Evolutionary conservation across 2,329 filamentous ascomycete genomes (phyloP).

Genomic region (Clonostachys rhizophaga): DNA sequence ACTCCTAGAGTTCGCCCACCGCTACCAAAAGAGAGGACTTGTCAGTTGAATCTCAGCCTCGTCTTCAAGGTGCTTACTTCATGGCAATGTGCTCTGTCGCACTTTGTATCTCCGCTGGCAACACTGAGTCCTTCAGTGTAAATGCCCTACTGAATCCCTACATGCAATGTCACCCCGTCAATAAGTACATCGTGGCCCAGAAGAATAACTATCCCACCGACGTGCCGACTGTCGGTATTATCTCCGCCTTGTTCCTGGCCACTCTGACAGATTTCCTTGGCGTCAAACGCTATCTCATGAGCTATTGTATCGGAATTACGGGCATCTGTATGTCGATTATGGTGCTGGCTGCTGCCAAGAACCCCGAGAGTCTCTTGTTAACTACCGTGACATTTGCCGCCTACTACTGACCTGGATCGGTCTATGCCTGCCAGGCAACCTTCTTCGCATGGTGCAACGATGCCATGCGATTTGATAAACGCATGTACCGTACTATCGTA

Average conservation of each 20-base stretch:
- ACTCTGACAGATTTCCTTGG: constrained; percentile 61
- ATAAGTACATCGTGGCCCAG: constrained; percentile 37
- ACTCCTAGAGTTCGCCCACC: constrained; percentile 10
- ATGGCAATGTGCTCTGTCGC: constrained; percentile 61
- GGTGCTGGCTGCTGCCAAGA: constrained; percentile 48
- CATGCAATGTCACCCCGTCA: constrained; percentile 40
- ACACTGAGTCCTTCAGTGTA: constrained; percentile 65
- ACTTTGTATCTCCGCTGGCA: constrained; percentile 66
- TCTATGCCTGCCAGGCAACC: constrained; percentile 69
- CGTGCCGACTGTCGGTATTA: constrained; percentile 50
- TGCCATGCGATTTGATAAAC: constrained; percentile 58
- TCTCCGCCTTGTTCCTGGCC: constrained; percentile 64
- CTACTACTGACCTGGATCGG: constrained; percentile 65
- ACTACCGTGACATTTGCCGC: constrained; percentile 56
- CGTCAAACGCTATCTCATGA: constrained; percentile 61
- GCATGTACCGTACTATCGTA: constrained; percentile 59
- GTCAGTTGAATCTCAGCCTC: constrained; percentile 38
- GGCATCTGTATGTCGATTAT: constrained; percentile 58
- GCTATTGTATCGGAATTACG: constrained; percentile 61
- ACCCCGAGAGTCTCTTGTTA: constrained; percentile 27
- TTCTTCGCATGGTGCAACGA: constrained; percentile 77
- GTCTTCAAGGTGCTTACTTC: constrained; percentile 49
- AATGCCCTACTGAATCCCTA: constrained; percentile 53
- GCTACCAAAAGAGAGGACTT: constrained; percentile 20
- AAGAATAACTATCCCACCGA: constrained; percentile 54